A percentile compares a stretch with the other conserved stretches of the same genome.
Evolutionary conservation across 2,329 filamentous ascomycete species (phyloP).

Genomic region (Nannizzia gypsea): DNA sequence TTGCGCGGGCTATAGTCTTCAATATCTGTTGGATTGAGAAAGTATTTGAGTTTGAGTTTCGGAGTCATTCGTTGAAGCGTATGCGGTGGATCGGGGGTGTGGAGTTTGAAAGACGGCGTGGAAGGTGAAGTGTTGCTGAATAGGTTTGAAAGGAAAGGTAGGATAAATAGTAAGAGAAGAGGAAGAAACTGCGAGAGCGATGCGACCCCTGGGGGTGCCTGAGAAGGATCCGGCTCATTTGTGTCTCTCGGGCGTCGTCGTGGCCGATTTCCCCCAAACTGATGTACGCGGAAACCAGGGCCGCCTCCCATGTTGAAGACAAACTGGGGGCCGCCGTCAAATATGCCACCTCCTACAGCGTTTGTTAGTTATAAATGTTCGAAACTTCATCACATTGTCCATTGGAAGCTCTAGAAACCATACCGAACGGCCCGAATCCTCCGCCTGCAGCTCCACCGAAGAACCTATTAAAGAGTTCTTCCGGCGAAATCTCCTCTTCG

Average conservation of each 20-base stretch:
- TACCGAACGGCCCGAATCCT: conserved; percentile 57
- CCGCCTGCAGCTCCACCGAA: conserved; percentile 62
- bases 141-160: conserved; percentile 69
- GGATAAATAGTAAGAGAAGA: conserved; percentile 76
- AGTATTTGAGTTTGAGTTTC: conserved; percentile 68
- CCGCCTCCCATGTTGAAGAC: conserved; percentile 92
- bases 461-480: conserved; percentile 95
- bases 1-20: conserved; percentile 56
- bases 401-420: conserved; percentile 16
- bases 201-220: conserved; percentile 39
- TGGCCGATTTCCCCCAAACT: conserved; percentile 74
- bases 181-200: conserved; percentile 67
- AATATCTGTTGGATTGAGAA: conserved; percentile 67
- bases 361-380: conserved; percentile 5
- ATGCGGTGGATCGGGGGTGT: conserved; percentile 56
- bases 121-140: conserved; percentile 49
- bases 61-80: conserved; percentile 62
- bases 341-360: conserved; percentile 42
- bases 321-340: conserved; percentile 73
- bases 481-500: conserved; percentile 86
- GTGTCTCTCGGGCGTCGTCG: conserved; percentile 62
- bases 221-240: conserved; percentile 39
- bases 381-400: too few species aligned
- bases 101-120: conserved; percentile 65
- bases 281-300: conserved; percentile 84